A percentile compares a stretch with the other conserved stretches of the same genome.
phyloP scores from a whole-genome alignment of 2,329 filamentous ascomycete species.

The Diaporthe destruens region DNA sequence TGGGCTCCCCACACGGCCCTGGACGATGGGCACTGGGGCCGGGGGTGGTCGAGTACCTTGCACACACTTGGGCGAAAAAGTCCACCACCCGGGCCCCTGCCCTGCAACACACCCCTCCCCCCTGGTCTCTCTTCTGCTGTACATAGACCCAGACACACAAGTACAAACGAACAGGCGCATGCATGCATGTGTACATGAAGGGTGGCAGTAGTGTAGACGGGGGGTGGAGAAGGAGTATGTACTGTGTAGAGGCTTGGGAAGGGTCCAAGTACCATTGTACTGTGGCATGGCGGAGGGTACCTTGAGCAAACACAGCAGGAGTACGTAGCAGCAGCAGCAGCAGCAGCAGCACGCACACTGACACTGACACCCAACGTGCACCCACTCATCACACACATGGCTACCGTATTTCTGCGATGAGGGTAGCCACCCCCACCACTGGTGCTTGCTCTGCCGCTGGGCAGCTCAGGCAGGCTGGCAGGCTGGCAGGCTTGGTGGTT shows the following conservation, averaged over 20 bases:
- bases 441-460: constrained; percentile 22
- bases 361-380: constrained; percentile 5
- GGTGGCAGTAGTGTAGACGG: not conserved
- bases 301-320: not conserved
- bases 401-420: constrained; percentile 15
- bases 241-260: not conserved
- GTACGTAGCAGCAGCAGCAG: not conserved
- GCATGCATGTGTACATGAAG: not conserved
- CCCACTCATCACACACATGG: constrained; percentile 8
- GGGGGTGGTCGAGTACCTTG: constrained; percentile 34
- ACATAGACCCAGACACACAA: constrained; percentile 22
- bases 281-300: constrained; percentile 20
- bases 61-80: constrained; percentile 37
- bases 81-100: constrained; percentile 29
- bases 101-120: constrained; percentile 26
- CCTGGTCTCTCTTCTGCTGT: constrained; percentile 21
- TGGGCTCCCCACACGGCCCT: constrained; percentile 23
- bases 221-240: not conserved
- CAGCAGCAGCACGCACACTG: not conserved
- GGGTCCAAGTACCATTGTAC: constrained; percentile 21
- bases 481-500: constrained; percentile 7
- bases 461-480: constrained; percentile 15
- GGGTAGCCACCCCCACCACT: constrained; percentile 29
- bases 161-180: not conserved
- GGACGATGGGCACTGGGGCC: constrained; percentile 25